Evolutionary conservation across 352 stramenopile species (phyloP).

Genomic region (Thalassiosira ordinaria): DNA sequence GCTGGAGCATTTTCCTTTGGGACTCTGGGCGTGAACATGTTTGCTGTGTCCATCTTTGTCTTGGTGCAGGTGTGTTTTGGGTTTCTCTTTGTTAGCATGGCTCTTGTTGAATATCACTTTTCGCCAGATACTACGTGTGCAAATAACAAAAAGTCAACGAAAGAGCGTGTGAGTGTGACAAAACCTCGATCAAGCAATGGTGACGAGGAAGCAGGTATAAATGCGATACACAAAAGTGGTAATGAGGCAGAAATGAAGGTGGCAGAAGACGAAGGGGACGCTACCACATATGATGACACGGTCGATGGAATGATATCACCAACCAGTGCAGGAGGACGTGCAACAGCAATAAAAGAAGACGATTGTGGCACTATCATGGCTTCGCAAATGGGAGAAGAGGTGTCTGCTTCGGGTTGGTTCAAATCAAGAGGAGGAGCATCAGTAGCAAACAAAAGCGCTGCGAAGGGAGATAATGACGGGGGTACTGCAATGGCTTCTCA

Average conservation of each 20-base stretch:
- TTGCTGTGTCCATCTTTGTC: constrained; percentile 37
- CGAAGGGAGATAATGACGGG: background rate
- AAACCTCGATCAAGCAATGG: too few relatives aligned
- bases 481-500: background rate
- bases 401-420: too few relatives aligned
- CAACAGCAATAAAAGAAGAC: background rate
- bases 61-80: constrained; percentile 29
- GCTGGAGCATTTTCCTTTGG: too few relatives aligned
- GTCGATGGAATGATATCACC: too few relatives aligned
- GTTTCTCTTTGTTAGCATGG: constrained; percentile 39
- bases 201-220: too few relatives aligned
- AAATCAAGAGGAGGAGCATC: background rate
- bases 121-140: constrained; percentile 6
- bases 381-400: too few relatives aligned
- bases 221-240: background rate
- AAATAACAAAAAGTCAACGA: too few relatives aligned
- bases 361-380: too few relatives aligned
- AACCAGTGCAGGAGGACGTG: too few relatives aligned
- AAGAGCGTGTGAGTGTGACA: too few relatives aligned
- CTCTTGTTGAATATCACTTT: constrained; percentile 10
- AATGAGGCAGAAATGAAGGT: background rate
- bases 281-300: background rate
- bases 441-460: background rate
- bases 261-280: background rate
- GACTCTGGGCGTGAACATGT: constrained; percentile 43